Evolutionary conservation across 768 basidiomycete species (phyloP), one percentile per base, ranked within the genome.

Genomic region (Tricholomella constricta): DNA sequence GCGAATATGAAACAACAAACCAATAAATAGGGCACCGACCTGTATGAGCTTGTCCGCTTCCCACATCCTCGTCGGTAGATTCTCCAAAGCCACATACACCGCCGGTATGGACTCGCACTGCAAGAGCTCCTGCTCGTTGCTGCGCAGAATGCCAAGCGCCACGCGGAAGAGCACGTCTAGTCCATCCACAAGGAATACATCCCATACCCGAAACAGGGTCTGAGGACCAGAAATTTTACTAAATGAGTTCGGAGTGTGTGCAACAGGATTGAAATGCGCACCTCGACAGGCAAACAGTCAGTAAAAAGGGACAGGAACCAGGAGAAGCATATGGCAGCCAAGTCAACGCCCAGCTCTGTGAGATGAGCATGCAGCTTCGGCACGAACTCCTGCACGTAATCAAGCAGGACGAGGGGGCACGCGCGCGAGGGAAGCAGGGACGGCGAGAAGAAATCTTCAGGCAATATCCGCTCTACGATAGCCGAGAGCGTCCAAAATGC

Each of bases 231-330:
- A 26, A 56, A 19, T 20, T 12, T 11, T 17, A n/a, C 8, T 43
- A 17, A 9, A 29, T 12, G 37, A 26, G n/a, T 20, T 27, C 5
- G 36, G 40, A 19, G 42, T 23, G 8, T 11, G 12, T 3, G 19
- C n/a, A 9, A 57, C 15, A 9, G 37, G 20, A 12, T 15, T 51
- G 15, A 20, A 42, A 17, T 20, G 6, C 3, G 27, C 52, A 94
- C 94, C 82, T 96, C 94, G 23, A 98, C 91, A 10, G 96, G 96
- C 7, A 98, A 73, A 65, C 95, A 96, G 60, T 97, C 94, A 0
- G 95, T 97, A 64, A 98, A 98, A 19, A 99, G 76, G 3, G 93
- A 94, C 22, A 99, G 74, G 71, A 98, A 97, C 97, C 97, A 99
- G 11, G 94, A 96, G 75, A 99, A 99, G 55, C 94, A 97, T 55